phyloP scores from a whole-genome alignment of 2,329 filamentous ascomycete genomes.

The Fusarium dlaminii region DNA sequence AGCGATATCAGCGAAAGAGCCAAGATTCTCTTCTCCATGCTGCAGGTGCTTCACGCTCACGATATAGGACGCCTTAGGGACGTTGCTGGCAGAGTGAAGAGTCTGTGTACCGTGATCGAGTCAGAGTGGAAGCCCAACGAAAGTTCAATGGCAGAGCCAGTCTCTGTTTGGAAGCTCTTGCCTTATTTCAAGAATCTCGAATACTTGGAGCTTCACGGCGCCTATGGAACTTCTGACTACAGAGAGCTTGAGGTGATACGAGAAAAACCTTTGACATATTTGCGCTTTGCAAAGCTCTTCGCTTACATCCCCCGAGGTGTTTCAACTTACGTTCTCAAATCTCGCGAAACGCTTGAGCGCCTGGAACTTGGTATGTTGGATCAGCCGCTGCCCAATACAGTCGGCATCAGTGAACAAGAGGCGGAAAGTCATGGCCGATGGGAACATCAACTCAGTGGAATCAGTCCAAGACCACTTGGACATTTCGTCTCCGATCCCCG shows the following conservation, averaged over 20 bases:
- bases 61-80: not conserved
- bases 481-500: not conserved
- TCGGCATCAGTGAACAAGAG: not conserved
- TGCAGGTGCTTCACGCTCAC: not conserved
- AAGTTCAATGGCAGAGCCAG: rapidly evolving
- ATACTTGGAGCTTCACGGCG: slow-evolving; percentile 19
- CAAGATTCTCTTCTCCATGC: not conserved
- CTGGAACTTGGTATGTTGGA: slow-evolving; percentile 29
- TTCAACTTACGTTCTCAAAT: slow-evolving; percentile 7
- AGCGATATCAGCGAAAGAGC: not conserved
- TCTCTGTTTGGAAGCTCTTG: slow-evolving; percentile 7
- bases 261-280: not conserved
- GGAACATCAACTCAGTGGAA: not conserved
- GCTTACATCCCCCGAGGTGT: slow-evolving; percentile 12
- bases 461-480: slow-evolving; percentile 16
- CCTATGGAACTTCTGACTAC: rapidly evolving
- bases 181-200: slow-evolving; percentile 23
- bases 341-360: not conserved
- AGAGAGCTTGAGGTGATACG: not conserved
- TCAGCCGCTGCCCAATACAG: not conserved
- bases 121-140: not conserved
- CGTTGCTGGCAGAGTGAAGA: slow-evolving; percentile 1
- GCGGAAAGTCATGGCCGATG: not conserved
- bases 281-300: slow-evolving; percentile 22
- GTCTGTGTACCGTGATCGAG: slow-evolving; percentile 18